These are phyloP conservation scores for Ogataea pignaliae DNA, from an alignment of 805 yeast species.

Conservation along the genomic window DNA sequence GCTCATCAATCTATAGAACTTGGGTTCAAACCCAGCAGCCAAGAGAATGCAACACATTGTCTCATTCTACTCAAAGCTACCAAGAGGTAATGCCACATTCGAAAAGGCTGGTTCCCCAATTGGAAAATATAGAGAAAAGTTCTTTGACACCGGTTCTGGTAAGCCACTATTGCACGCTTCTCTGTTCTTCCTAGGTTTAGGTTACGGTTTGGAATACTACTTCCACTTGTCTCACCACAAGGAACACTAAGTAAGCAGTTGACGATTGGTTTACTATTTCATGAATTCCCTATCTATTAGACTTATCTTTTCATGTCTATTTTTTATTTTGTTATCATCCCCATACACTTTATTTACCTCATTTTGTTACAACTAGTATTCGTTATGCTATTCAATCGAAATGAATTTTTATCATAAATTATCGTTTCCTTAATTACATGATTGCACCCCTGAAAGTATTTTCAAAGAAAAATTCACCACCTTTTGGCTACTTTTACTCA, in stretches of 20 bases:
- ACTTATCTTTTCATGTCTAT: no score
- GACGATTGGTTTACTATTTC: no score
- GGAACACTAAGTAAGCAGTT: slow-evolving; percentile 33
- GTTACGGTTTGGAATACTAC: slow-evolving; percentile 91
- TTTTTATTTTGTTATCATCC: no score
- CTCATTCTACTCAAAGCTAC: slow-evolving; percentile 90
- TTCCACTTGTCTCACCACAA: slow-evolving; percentile 74
- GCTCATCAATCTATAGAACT: slow-evolving; percentile 48
- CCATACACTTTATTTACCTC: no score
- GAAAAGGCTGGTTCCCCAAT: slow-evolving; percentile 63
- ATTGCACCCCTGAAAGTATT: background rate
- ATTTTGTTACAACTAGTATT: no score
- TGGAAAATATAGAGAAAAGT: slow-evolving; percentile 80
- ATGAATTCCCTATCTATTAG: no score
- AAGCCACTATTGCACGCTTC: slow-evolving; percentile 79
- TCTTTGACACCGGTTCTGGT: slow-evolving; percentile 79
- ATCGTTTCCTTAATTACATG: background rate
- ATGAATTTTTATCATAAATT: background rate
- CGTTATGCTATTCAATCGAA: no score
- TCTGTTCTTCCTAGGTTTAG: slow-evolving; percentile 60
- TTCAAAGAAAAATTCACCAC: no score
- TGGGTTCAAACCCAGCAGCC: slow-evolving; percentile 94
- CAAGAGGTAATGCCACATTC: slow-evolving; percentile 86
- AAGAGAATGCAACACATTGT: slow-evolving; percentile 95
- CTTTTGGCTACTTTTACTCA: no score